These are phyloP conservation scores for Hemileccinum rubropunctum DNA, from an alignment of 768 basidiomycete species.

Conservation along the genomic window DNA sequence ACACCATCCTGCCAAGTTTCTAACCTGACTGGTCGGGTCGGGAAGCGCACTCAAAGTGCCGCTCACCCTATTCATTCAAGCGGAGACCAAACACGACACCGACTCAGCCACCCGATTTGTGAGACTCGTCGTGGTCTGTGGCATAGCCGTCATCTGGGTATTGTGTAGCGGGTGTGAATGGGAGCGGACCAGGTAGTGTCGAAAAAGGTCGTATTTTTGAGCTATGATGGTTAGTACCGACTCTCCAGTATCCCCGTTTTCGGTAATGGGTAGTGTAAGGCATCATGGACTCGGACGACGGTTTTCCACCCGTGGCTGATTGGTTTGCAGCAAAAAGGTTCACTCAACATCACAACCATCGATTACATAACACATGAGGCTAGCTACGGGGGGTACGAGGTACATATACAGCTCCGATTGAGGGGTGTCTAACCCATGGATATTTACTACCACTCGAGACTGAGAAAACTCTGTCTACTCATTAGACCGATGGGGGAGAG, in stretches of 20 bases:
- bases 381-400: no score
- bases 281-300: no score
- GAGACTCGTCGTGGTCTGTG: constrained; percentile 5
- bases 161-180: neutral
- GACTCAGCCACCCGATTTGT: constrained; percentile 6
- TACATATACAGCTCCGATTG: no score
- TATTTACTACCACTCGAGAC: no score
- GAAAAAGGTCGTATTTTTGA: neutral
- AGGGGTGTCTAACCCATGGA: no score
- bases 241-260: neutral
- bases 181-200: neutral
- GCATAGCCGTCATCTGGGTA: neutral
- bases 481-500: no score
- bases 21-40: constrained; percentile 11
- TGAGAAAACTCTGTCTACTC: no score
- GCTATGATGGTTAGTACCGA: neutral
- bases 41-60: neutral
- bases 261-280: constrained; percentile 17
- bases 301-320: constrained; percentile 26
- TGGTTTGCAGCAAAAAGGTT: constrained; percentile 10
- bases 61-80: constrained; percentile 1
- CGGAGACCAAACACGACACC: constrained; percentile 14
- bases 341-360: constrained; percentile 20
- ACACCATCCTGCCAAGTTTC: constrained; percentile 6
- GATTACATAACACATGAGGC: constrained; percentile 9